Percentiles rank a stretch among this genome's conserved stretches.
These are phyloP conservation scores for Macrophomina tecta DNA, from an alignment of 2,329 filamentous ascomycete genomes.

Conservation along the genomic window DNA sequence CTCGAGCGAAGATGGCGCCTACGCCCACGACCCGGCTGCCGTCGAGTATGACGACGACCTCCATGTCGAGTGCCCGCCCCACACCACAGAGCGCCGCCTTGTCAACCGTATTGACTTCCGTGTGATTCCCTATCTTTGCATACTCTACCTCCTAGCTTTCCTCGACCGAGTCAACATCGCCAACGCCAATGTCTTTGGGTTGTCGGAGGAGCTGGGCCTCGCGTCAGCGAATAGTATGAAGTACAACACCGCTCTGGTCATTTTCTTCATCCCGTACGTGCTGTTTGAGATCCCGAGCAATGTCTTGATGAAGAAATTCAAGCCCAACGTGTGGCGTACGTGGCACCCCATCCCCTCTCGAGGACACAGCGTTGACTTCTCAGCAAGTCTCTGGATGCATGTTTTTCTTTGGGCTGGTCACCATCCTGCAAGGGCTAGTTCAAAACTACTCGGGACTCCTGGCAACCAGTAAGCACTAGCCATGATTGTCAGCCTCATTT, in stretches of 20 bases:
- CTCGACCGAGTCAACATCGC: slow-evolving; percentile 60
- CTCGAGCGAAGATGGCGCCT: slow-evolving; percentile 22
- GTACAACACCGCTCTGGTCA: slow-evolving; percentile 59
- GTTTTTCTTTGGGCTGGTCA: slow-evolving; percentile 80
- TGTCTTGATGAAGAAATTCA: slow-evolving; percentile 58
- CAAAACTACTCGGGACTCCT: slow-evolving; percentile 79
- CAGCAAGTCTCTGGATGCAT: slow-evolving; percentile 73
- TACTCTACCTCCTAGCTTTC: slow-evolving; percentile 58
- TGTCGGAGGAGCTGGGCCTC: slow-evolving; percentile 54
- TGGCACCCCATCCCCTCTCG: neutral
- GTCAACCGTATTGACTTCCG: slow-evolving; percentile 54
- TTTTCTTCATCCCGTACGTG: slow-evolving; percentile 62
- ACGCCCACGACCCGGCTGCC: slow-evolving; percentile 23
- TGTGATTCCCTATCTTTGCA: slow-evolving; percentile 57
- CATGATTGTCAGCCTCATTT: neutral
- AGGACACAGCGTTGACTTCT: neutral
- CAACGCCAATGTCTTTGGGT: slow-evolving; percentile 59
- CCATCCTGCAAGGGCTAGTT: slow-evolving; percentile 77
- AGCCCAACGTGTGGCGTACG: slow-evolving; percentile 57
- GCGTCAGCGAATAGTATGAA: slow-evolving; percentile 42
- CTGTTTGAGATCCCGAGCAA: slow-evolving; percentile 61
- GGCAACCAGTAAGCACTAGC: slow-evolving; percentile 57
- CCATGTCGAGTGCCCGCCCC: slow-evolving; percentile 51
- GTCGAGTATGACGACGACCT: slow-evolving; percentile 46
- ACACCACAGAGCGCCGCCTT: slow-evolving; percentile 56